Evolutionary conservation across 371 early-diverging fungal genomes (phyloP).

Genomic region (Parasitella parasitica): DNA sequence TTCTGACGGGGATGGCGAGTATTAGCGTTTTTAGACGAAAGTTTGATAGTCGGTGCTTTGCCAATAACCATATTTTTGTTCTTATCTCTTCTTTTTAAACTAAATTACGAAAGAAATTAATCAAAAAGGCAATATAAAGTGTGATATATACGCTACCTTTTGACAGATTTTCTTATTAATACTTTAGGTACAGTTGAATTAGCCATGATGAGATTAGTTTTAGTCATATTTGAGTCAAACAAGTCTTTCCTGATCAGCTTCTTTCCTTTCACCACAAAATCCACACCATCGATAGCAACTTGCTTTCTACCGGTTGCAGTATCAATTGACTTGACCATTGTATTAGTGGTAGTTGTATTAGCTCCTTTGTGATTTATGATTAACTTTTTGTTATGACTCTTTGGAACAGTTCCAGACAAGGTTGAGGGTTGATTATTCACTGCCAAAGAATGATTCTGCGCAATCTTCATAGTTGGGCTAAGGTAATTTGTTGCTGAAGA

Average conservation of each 20-base stretch:
- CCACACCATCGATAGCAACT: constrained; percentile 45
- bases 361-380: constrained; percentile 11
- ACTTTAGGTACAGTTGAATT: constrained; percentile 15
- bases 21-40: background rate
- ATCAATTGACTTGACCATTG: constrained; percentile 8
- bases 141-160: constrained; percentile 14
- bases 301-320: constrained; percentile 28
- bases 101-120: background rate
- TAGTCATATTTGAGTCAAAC: constrained; percentile 8
- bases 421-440: background rate
- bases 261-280: constrained; percentile 45
- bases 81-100: constrained; percentile 6
- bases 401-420: background rate
- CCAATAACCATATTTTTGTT: constrained; percentile 28
- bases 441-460: background rate
- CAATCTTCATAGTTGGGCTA: background rate
- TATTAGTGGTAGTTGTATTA: background rate
- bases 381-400: constrained; percentile 17
- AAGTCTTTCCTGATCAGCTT: constrained; percentile 40
- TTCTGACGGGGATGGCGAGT: constrained; percentile 22
- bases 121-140: background rate
- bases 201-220: constrained; percentile 3
- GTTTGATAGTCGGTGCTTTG: background rate
- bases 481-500: background rate
- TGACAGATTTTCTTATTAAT: constrained; percentile 8